Base-by-base conservation (phyloP, 2,329 filamentous ascomycete species). In the Cladophialophora exuberans region DNA sequence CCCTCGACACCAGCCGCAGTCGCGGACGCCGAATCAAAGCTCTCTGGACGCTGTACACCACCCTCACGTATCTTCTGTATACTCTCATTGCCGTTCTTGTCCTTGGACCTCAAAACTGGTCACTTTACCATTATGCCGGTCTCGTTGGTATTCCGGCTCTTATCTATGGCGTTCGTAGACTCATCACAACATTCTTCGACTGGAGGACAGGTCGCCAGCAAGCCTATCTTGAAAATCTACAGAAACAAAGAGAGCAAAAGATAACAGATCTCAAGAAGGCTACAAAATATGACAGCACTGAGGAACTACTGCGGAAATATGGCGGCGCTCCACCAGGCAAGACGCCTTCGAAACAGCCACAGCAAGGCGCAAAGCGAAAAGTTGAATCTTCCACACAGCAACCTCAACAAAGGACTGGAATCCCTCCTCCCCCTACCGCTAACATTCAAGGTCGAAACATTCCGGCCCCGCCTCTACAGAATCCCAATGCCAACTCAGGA, bases 251-350 rank as follows among this genome's bases (percentile, higher is more conserved):
- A 50, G 84, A 89, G 56, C 85, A 85, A 65, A 96, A 92, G 1
- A 97, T 99, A 62, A 88, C 96, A 70, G 92, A 92, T 73, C 83
- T 99, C 60, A 99, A 99, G 74, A 86, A 88, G 55, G 92, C 92
- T 22, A 99, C 94, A 28, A 96, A 89, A 71, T 99, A 97, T 75
- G 90, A 97, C 72, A 94, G 92, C 26, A 99, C 94, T 1, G 84
- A 95, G 67, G 85, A 97, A 69, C 75, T 99, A 56, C 82, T 99
- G 9, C 90, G 97, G 67, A 99, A 97, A 67, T 99, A 99, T 70
- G 92, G 91, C 30, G 88, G 84, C 7, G 76, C 79, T 17, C 83
- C 86, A 59, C 52, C 58, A 1, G 75, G 79, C 17, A 72, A 72
- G 61, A 57, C 17, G 52, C 65, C 52, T 65, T 60, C 48, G 53